Percentiles rank a stretch among this genome's conserved stretches.
phyloP scores from a whole-genome alignment of 495 filamentous ascomycete species.

The Massariosphaeria phaeospora region DNA sequence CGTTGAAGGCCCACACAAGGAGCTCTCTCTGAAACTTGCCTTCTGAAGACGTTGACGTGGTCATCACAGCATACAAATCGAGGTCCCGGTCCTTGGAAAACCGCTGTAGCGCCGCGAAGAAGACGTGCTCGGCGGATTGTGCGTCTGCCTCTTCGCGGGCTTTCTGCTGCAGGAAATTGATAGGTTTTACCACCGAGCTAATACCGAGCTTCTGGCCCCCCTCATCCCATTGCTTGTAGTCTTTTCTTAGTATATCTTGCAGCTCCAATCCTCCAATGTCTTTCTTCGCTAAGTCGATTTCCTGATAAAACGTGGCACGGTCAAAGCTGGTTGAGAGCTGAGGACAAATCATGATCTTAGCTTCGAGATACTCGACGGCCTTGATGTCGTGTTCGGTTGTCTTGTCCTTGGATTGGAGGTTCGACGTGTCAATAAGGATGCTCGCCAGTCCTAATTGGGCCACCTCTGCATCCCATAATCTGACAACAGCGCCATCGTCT shows the following conservation, averaged over 20 bases:
- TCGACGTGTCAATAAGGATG: constrained; percentile 78
- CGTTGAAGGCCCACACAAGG: constrained; percentile 58
- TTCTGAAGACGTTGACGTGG: constrained; percentile 49
- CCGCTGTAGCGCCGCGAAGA: constrained; percentile 45
- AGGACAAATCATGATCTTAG: constrained; percentile 44
- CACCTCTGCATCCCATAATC: constrained; percentile 53
- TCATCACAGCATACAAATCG: constrained; percentile 72
- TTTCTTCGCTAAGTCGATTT: constrained; percentile 63
- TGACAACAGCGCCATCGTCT: constrained; percentile 35
- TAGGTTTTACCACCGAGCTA: constrained; percentile 62
- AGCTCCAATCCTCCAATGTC: constrained; percentile 63
- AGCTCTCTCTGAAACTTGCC: constrained; percentile 67
- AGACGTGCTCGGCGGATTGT: constrained; percentile 41
- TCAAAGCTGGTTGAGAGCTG: constrained; percentile 47
- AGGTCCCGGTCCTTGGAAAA: constrained; percentile 58
- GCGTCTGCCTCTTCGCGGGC: constrained; percentile 41
- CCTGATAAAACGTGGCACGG: constrained; percentile 55
- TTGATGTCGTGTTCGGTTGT: constrained; percentile 63
- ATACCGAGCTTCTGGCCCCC: constrained; percentile 61
- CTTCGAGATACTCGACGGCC: constrained; percentile 62
- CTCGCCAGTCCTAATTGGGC: constrained; percentile 74
- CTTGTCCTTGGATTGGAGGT: constrained; percentile 64
- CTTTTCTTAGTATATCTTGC: constrained; percentile 74
- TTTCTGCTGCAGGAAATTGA: constrained; percentile 59
- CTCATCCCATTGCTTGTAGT: constrained; percentile 89